Evolutionary conservation across 2,329 filamentous ascomycete genomes (phyloP).

Genomic region (Aureobasidium vineae): DNA sequence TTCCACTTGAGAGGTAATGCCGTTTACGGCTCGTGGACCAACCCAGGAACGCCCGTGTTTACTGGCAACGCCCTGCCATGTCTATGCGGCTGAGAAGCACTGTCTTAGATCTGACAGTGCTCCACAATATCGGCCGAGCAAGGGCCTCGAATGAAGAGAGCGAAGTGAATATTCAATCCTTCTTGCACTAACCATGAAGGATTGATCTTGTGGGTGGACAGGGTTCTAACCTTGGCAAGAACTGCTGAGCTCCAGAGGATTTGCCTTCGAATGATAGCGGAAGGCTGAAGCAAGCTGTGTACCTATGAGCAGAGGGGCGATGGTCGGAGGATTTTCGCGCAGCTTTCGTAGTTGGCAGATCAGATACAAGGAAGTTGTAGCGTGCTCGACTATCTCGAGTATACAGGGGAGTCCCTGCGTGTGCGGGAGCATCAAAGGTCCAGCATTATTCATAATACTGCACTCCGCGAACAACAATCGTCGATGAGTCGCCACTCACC

Average conservation of each 20-base stretch:
- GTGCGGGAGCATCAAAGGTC: neutral
- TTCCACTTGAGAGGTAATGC: neutral
- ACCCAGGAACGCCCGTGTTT: constrained; percentile 16
- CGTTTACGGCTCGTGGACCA: constrained; percentile 2
- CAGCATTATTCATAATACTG: neutral
- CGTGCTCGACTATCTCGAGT: neutral
- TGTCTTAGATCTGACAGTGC: neutral
- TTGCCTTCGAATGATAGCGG: neutral
- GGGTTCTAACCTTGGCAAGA: neutral
- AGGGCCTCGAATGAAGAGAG: neutral
- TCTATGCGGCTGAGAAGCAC: constrained; percentile 13
- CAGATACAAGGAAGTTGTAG: neutral
- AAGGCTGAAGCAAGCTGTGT: neutral
- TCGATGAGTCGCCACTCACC: neutral
- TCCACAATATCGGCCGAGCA: constrained; percentile 11
- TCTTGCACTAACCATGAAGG: neutral
- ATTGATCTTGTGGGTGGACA: neutral
- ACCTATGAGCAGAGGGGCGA: neutral
- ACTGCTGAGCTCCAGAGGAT: neutral
- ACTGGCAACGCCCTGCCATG: neutral
- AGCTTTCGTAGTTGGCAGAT: neutral
- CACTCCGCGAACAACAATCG: constrained; percentile 9
- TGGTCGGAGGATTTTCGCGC: neutral
- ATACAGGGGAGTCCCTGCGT: constrained; percentile 10
- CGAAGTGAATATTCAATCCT: neutral